Percentiles rank a stretch among this genome's conserved stretches.
These are phyloP conservation scores for Gaeumannomyces sp. DNA, from an alignment of 2,329 filamentous ascomycete species.

Conservation along the genomic window DNA sequence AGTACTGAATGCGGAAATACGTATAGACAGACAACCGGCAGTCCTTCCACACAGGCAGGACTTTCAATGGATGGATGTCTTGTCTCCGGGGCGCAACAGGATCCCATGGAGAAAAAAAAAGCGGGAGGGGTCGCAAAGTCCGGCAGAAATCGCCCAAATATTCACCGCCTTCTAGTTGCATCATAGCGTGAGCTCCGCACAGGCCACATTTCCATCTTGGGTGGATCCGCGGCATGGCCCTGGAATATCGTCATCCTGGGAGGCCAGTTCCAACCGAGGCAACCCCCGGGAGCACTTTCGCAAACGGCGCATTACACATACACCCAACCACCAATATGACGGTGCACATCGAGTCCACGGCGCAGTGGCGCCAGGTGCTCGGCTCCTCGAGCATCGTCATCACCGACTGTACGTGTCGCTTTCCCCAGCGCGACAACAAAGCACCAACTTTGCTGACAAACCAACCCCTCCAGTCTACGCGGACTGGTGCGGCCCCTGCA, in stretches of 20 bases:
- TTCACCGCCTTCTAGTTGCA: constrained; percentile 19
- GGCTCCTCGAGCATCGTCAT: constrained; percentile 73
- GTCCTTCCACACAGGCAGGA: background rate
- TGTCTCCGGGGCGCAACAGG: background rate
- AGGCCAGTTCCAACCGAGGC: background rate
- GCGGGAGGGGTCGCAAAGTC: constrained; percentile 8
- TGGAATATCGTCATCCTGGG: background rate
- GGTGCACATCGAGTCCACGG: constrained; percentile 55
- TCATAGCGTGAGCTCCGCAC: constrained; percentile 1
- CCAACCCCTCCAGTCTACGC: constrained; percentile 65
- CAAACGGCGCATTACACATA: background rate
- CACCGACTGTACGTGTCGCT: constrained; percentile 70
- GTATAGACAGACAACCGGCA: background rate
- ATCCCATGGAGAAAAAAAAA: constrained; percentile 8
- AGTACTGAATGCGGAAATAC: background rate
- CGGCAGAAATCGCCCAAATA: constrained; percentile 18
- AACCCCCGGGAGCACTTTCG: background rate
- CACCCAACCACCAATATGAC: constrained; percentile 31
- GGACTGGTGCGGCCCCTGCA: constrained; percentile 92
- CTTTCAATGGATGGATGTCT: background rate
- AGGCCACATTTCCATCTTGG: background rate
- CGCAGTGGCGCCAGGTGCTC: constrained; percentile 68
- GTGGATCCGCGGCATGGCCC: background rate
- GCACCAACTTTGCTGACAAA: constrained; percentile 13
- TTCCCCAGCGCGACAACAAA: background rate